Conservation (phyloP, 345 rosid genomes). For the Sisymbrium irio region DNA sequence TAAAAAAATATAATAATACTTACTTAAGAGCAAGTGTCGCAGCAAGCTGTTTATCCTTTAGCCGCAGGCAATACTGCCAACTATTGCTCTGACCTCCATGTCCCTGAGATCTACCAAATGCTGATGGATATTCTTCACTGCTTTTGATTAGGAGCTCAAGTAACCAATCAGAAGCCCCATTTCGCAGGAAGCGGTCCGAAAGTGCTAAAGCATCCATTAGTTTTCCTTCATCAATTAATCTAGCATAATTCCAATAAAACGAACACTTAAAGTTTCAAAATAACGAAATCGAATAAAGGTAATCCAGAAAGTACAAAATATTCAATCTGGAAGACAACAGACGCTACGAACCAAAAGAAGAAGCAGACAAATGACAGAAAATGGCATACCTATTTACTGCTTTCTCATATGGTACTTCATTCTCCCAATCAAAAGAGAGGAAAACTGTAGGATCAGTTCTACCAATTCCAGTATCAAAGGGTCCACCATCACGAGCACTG, state of each 20-base stretch:
- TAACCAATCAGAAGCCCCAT: slow-evolving; percentile 86
- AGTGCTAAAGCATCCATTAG: slow-evolving; percentile 95
- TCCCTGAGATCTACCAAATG: slow-evolving; percentile 50
- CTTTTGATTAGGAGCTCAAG: slow-evolving; percentile 80
- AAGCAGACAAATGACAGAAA: slow-evolving; percentile 3
- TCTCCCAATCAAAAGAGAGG: slow-evolving; percentile 92
- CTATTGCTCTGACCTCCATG: slow-evolving; percentile 71
- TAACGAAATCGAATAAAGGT: background rate
- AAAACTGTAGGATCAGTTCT: slow-evolving; percentile 63
- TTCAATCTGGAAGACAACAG: background rate
- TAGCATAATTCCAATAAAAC: slow-evolving; percentile 31
- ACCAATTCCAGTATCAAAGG: slow-evolving; percentile 41
- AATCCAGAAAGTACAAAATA: background rate
- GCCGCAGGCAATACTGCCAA: slow-evolving; percentile 97
- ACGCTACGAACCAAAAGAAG: slow-evolving; percentile 2
- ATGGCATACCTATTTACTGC: slow-evolving; percentile 69
- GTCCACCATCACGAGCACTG: slow-evolving; percentile 45
- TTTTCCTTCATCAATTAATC: slow-evolving; percentile 87
- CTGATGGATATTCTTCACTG: slow-evolving; percentile 60
- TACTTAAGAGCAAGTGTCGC: slow-evolving; percentile 89
- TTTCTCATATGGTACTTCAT: slow-evolving; percentile 86
- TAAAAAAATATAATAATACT: slow-evolving; percentile 32
- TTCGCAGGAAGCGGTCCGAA: slow-evolving; percentile 88
- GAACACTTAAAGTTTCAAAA: slow-evolving; percentile 8
- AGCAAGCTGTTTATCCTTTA: slow-evolving; percentile 89